Conservation (phyloP, 2,329 filamentous ascomycete genomes). For the Sphaerulina vaccinii region DNA sequence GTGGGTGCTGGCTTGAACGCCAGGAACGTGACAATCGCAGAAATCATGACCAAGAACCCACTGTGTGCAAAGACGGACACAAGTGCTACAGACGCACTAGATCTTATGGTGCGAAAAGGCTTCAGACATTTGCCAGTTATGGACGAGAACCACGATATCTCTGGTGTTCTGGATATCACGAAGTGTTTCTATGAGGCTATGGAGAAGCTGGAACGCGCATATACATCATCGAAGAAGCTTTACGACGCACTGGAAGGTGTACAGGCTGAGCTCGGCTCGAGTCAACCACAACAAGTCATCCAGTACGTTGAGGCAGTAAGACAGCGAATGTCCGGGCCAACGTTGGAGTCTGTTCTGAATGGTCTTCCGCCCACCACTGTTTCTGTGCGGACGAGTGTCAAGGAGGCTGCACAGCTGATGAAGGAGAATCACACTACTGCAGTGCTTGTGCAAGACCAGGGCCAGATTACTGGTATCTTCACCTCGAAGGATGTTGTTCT, state of each 20-base stretch:
- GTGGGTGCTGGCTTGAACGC: slow-evolving; percentile 89
- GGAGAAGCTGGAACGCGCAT: slow-evolving; percentile 98
- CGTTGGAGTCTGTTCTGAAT: slow-evolving; percentile 88
- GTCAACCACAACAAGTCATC: slow-evolving; percentile 97
- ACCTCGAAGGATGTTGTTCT: slow-evolving; percentile 99
- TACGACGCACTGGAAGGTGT: slow-evolving; percentile 98
- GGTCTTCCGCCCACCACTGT: slow-evolving; percentile 91
- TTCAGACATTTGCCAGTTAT: slow-evolving; percentile 98
- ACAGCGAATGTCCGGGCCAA: slow-evolving; percentile 96
- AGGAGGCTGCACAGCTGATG: slow-evolving; percentile 92
- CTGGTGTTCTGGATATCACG: slow-evolving; percentile 95
- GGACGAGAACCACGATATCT: slow-evolving; percentile 99
- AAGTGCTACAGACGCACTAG: slow-evolving; percentile 93
- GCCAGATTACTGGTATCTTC: slow-evolving; percentile 97
- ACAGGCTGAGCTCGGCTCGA: slow-evolving; percentile 91
- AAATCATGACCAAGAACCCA: slow-evolving; percentile 99
- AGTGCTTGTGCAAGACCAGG: slow-evolving; percentile 92
- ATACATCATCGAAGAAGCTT: slow-evolving; percentile 94
- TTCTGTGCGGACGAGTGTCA: slow-evolving; percentile 91
- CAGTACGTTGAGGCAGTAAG: slow-evolving; percentile 96
- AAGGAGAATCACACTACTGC: slow-evolving; percentile 99
- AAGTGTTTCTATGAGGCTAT: slow-evolving; percentile 99
- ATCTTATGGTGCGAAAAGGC: slow-evolving; percentile 97
- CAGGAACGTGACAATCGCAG: slow-evolving; percentile 84
- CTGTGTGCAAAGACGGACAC: slow-evolving; percentile 96